Evolutionary conservation across 139 green algal species (phyloP), one percentile per base, ranked within the genome.

Genomic region (Closterium sp.): DNA sequence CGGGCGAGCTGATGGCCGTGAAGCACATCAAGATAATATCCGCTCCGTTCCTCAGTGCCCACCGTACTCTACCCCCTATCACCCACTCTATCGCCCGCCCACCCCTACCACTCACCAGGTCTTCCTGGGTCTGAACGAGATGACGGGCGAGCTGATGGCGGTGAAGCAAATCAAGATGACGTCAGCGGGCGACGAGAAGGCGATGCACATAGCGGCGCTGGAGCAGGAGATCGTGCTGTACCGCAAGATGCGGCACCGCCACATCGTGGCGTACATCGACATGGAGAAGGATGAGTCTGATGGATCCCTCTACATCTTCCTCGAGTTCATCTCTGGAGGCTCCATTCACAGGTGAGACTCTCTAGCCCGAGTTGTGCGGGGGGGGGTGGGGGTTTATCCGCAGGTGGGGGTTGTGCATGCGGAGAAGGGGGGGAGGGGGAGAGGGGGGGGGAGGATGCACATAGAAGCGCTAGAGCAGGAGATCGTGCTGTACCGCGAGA

Each of bases 261-360:
- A 97, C 90, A 96, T 97, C 83, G 96, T 97, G 33, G 94, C 93
- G 28, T 97, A 96, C 95, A 96, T 97, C 8, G 95, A 95, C 30
- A 91, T 87, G 87, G 76, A 94, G 93, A 33, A 35, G 16, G 93
- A 93, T 81, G 83, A 93, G 1, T 30, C 43, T 31, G 88, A 85
- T n/a, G 66, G 35, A 34, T 86, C 25, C 21, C 86, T 95, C 87
- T 95, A 95, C 89, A 88, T 95, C 30, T 95, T 95, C 83, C 87
- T 95, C 55, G 94, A 95, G 92, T 95, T 91, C 85, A 90, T 95
- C 4, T 89, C 92, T 0, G 94, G 94, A 6, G 94, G 94, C n/a
- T 93, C 87, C 8, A 95, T 95, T 84, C 64, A 93, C 87, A 93
- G 90, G 30, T 93, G 23, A 1, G 88, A 33, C 9, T 84, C n/a